These are phyloP conservation scores for Chlorella sp. DNA, from an alignment of 139 green algal species.

Conservation along the genomic window DNA sequence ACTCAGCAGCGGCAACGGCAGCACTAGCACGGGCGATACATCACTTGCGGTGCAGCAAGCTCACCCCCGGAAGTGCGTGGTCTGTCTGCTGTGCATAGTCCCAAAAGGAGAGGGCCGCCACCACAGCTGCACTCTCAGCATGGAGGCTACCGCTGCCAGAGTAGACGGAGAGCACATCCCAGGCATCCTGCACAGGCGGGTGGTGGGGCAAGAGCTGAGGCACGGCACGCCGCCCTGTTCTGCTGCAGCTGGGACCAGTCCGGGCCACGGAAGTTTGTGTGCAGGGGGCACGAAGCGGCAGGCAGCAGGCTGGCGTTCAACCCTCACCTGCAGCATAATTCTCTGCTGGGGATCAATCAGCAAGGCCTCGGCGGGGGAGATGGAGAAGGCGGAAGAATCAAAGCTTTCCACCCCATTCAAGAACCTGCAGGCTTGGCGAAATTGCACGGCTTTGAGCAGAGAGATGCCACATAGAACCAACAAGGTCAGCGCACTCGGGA, in stretches of 20 bases:
- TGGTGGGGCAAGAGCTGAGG: background rate
- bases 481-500: background rate
- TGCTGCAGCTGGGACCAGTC: no score
- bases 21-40: background rate
- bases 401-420: conserved; percentile 68
- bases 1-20: no score
- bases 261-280: background rate
- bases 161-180: conserved; percentile 23
- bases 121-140: background rate
- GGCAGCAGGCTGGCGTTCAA: background rate
- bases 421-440: conserved; percentile 48
- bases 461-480: background rate
- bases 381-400: conserved; percentile 74
- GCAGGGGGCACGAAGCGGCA: background rate
- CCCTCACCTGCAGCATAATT: conserved; percentile 68
- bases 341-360: conserved; percentile 86
- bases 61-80: conserved; percentile 1
- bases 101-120: conserved; percentile 51
- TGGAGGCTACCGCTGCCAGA: background rate
- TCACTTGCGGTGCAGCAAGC: background rate
- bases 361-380: conserved; percentile 64
- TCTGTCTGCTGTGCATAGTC: conserved; percentile 46
- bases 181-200: conserved; percentile 19
- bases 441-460: background rate
- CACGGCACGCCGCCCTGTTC: background rate